phyloP scores from a whole-genome alignment of 2,329 filamentous ascomycete genomes.

The Paecilomyces fulvus region DNA sequence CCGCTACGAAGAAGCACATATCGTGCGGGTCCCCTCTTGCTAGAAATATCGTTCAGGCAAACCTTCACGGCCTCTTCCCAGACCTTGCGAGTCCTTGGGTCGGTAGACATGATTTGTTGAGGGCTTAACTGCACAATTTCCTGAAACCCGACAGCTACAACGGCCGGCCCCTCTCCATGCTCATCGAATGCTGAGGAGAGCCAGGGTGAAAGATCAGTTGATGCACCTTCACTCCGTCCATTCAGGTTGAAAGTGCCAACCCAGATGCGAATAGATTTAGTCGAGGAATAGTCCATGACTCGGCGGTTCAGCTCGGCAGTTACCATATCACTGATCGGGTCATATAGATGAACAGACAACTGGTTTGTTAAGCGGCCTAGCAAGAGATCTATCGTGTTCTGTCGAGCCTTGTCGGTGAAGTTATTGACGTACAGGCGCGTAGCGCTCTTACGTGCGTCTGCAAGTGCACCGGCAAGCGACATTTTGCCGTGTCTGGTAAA shows the following conservation, averaged over 20 bases:
- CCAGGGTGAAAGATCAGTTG: slow-evolving; percentile 77
- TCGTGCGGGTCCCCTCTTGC: slow-evolving; percentile 57
- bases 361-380: slow-evolving; percentile 80
- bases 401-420: slow-evolving; percentile 84
- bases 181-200: slow-evolving; percentile 55
- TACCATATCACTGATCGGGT: slow-evolving; percentile 90
- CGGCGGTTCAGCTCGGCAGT: slow-evolving; percentile 62
- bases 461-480: slow-evolving; percentile 84
- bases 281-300: slow-evolving; percentile 63
- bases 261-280: slow-evolving; percentile 66
- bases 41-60: slow-evolving; percentile 66
- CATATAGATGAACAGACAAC: slow-evolving; percentile 73
- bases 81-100: slow-evolving; percentile 70
- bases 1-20: slow-evolving; percentile 88
- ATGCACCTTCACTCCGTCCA: slow-evolving; percentile 68
- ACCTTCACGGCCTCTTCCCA: slow-evolving; percentile 79
- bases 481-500: slow-evolving; percentile 94
- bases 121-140: slow-evolving; percentile 97
- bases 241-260: slow-evolving; percentile 94
- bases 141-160: slow-evolving; percentile 88
- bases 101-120: slow-evolving; percentile 98
- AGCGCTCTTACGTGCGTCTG: slow-evolving; percentile 91
- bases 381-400: slow-evolving; percentile 91
- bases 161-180: slow-evolving; percentile 61
- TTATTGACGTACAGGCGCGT: slow-evolving; percentile 96